Conservation (phyloP, 2,329 filamentous ascomycete genomes). For the Fusarium circinatum region DNA sequence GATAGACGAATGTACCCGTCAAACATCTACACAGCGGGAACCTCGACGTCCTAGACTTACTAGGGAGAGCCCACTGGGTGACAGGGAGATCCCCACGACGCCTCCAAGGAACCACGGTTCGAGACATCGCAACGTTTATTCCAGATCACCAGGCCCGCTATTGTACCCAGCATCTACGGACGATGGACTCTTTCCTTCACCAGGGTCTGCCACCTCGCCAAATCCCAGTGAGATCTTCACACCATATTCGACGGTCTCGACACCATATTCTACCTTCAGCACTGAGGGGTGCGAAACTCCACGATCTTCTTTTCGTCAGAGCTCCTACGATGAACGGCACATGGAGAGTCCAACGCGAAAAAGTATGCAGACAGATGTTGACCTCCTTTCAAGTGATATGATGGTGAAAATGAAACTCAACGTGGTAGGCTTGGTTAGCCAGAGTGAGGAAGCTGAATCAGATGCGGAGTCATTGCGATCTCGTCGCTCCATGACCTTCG, state of each 20-base stretch:
- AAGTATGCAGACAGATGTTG: not conserved
- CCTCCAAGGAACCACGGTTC: not conserved
- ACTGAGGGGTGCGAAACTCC: not conserved
- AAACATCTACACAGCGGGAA: not conserved
- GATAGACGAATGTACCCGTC: not conserved
- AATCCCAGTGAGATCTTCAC: slow-evolving; percentile 16
- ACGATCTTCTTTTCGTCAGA: not conserved
- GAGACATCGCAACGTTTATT: not conserved
- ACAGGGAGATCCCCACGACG: not conserved
- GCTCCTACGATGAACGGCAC: not conserved
- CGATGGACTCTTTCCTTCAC: not conserved
- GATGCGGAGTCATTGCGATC: not conserved
- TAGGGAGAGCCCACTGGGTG: not conserved
- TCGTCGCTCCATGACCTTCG: not conserved
- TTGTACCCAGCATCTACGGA: not conserved
- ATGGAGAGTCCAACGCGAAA: slow-evolving; percentile 11
- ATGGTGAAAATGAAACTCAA: not conserved
- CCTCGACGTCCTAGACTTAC: not conserved
- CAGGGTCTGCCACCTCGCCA: slow-evolving; percentile 17
- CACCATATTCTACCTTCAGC: slow-evolving; percentile 5
- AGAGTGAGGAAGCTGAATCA: not conserved
- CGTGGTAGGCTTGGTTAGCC: not conserved
- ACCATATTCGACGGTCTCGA: not conserved
- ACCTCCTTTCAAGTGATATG: not conserved
- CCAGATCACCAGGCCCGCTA: not conserved